phyloP scores from a whole-genome alignment of 352 stramenopile genomes.

The Phytopythium sindhum region DNA sequence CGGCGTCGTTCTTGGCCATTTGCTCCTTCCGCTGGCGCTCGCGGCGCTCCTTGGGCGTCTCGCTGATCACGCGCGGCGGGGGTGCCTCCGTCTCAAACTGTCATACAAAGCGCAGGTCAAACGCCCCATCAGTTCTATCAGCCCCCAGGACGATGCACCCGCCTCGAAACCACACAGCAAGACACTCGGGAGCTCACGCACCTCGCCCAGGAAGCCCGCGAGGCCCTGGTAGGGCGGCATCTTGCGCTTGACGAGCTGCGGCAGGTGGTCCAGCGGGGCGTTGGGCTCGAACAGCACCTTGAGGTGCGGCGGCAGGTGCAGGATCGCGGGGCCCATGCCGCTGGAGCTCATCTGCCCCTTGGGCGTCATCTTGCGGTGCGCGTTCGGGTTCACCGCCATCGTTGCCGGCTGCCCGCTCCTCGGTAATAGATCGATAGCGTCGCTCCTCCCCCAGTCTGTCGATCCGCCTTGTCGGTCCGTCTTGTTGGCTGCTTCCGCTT shows the following conservation, averaged over 20 bases:
- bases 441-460: background rate
- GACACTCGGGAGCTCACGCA: conserved; percentile 4
- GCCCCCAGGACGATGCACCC: background rate
- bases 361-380: conserved; percentile 85
- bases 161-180: background rate
- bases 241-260: conserved; percentile 80
- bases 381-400: conserved; percentile 49
- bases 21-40: conserved; percentile 63
- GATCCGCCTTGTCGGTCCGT: background rate
- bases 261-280: conserved; percentile 62
- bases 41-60: conserved; percentile 76
- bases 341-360: conserved; percentile 88
- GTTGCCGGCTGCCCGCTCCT: no score
- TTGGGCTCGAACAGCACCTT: conserved; percentile 84
- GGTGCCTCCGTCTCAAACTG: conserved; percentile 66
- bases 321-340: conserved; percentile 82
- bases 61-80: conserved; percentile 49
- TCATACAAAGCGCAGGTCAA: background rate
- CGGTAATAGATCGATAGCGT: no score
- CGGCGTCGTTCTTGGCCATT: conserved; percentile 48
- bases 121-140: background rate
- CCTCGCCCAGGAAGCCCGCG: conserved; percentile 30
- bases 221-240: conserved; percentile 80
- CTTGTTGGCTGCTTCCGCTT: background rate
- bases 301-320: conserved; percentile 72